Percentiles rank a stretch among this genome's conserved stretches.
Conservation (phyloP, 805 yeast genomes). For the Ogataea paradorogensis region DNA sequence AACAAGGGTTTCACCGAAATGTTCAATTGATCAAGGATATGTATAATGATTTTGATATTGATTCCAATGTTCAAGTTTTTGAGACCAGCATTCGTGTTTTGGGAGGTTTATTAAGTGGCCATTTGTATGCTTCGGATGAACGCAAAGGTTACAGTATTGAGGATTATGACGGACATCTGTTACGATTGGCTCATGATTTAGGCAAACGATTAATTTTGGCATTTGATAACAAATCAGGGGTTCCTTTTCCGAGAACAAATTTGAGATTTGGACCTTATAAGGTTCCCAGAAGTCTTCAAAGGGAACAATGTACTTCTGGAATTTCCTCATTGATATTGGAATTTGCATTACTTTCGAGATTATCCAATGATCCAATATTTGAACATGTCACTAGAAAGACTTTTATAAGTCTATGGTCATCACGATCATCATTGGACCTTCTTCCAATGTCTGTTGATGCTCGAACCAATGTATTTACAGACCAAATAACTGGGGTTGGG, state of each 20-base stretch:
- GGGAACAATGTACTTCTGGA: slow-evolving; percentile 84
- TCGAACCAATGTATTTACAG: slow-evolving; percentile 43
- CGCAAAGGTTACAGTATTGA: slow-evolving; percentile 40
- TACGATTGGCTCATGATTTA: slow-evolving; percentile 68
- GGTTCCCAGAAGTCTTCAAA: slow-evolving; percentile 42
- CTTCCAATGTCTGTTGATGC: slow-evolving; percentile 73
- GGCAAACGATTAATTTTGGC: slow-evolving; percentile 72
- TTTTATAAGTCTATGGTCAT: slow-evolving; percentile 67
- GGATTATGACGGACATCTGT: slow-evolving; percentile 68
- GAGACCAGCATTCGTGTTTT: slow-evolving; percentile 79
- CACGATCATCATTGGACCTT: slow-evolving; percentile 58
- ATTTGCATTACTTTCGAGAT: slow-evolving; percentile 66
- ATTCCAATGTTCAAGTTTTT: slow-evolving; percentile 81
- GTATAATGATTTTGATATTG: slow-evolving; percentile 50
- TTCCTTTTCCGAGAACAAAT: slow-evolving; percentile 82
- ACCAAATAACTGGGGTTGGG: slow-evolving; percentile 73
- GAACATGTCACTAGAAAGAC: slow-evolving; percentile 60
- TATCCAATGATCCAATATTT: slow-evolving; percentile 73
- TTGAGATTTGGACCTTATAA: slow-evolving; percentile 48
- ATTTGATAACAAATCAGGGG: slow-evolving; percentile 56
- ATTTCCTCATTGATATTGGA: slow-evolving; percentile 83
- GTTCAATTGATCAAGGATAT: slow-evolving; percentile 38
- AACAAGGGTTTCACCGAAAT: slow-evolving; percentile 48
- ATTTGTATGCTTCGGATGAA: slow-evolving; percentile 60
- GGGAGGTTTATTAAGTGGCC: slow-evolving; percentile 81